These are phyloP conservation scores for Pyrenochaeta sp. DNA, from an alignment of 2,329 filamentous ascomycete genomes.

Conservation along the genomic window DNA sequence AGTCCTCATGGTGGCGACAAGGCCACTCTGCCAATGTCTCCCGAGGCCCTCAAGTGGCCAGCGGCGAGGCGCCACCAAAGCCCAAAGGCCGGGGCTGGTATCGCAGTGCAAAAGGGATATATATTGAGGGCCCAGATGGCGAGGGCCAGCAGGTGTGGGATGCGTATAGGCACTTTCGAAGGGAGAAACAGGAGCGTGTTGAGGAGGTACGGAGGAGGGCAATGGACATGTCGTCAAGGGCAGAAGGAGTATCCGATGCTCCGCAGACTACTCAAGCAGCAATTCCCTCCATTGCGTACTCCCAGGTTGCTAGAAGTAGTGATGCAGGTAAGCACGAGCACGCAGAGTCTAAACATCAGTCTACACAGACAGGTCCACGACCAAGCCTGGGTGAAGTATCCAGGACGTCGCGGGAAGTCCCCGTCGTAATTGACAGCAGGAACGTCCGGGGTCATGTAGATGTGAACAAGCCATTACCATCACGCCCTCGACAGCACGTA, in stretches of 20 bases:
- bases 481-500: constrained; percentile 6
- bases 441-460: constrained; percentile 6
- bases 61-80: neutral
- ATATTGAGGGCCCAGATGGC: constrained; percentile 29
- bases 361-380: constrained; percentile 1
- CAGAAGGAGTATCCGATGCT: no score
- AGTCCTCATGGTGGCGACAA: no score
- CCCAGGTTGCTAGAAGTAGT: no score
- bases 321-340: no score
- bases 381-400: constrained; percentile 10
- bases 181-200: constrained; percentile 6
- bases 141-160: constrained; percentile 35
- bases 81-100: constrained; percentile 2
- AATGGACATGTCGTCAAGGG: no score
- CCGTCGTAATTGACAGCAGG: constrained; percentile 10
- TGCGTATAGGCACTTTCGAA: constrained; percentile 17
- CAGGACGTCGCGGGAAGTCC: constrained; percentile 15
- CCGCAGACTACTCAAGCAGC: no score
- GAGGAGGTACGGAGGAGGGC: neutral
- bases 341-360: no score
- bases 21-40: no score
- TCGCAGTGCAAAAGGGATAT: constrained; percentile 25
- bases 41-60: no score
- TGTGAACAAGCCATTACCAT: constrained; percentile 24
- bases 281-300: no score